These are phyloP conservation scores for Neofusicoccum ribis DNA, from an alignment of 2,329 filamentous ascomycete genomes.

Conservation along the genomic window DNA sequence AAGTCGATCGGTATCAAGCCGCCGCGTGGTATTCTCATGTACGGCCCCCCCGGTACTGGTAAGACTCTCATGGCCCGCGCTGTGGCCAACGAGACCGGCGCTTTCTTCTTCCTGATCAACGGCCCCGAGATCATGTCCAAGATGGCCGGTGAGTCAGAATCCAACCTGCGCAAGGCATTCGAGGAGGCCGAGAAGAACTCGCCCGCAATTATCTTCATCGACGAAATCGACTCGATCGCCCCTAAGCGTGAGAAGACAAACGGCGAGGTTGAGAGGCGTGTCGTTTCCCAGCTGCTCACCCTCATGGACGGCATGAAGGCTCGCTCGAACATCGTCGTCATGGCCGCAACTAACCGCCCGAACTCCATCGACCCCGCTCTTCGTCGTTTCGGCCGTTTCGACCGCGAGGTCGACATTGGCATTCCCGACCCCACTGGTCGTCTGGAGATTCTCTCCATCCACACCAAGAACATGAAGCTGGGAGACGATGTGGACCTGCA, in stretches of 20 bases:
- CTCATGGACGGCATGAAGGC: conserved; percentile 99
- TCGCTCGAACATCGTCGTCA: conserved; percentile 96
- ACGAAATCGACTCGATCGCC: conserved; percentile 98
- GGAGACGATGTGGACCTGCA: conserved; percentile 95
- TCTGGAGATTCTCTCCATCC: conserved; percentile 98
- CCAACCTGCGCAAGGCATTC: conserved; percentile 97
- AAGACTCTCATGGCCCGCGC: conserved; percentile 99
- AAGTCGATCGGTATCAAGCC: conserved; percentile 99
- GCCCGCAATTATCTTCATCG: conserved; percentile 98
- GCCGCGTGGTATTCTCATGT: conserved; percentile 92
- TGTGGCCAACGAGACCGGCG: conserved; percentile 97
- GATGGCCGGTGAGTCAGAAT: conserved; percentile 99
- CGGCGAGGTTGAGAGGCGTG: conserved; percentile 96
- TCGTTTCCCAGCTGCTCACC: conserved; percentile 93
- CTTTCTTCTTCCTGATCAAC: conserved; percentile 99
- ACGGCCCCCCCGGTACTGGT: conserved; percentile 94
- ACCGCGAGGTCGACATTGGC: conserved; percentile 97
- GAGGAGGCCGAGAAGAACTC: conserved; percentile 99
- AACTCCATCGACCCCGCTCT: conserved; percentile 98
- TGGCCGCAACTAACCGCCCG: conserved; percentile 97
- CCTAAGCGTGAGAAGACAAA: conserved; percentile 99
- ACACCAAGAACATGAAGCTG: conserved; percentile 99
- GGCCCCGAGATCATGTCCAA: conserved; percentile 99
- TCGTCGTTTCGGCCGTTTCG: conserved; percentile 96
- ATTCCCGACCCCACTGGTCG: conserved; percentile 97